Percentiles rank a stretch among this genome's conserved stretches.
Evolutionary conservation across 2,329 filamentous ascomycete genomes (phyloP).

Genomic region (Alternaria arborescens): DNA sequence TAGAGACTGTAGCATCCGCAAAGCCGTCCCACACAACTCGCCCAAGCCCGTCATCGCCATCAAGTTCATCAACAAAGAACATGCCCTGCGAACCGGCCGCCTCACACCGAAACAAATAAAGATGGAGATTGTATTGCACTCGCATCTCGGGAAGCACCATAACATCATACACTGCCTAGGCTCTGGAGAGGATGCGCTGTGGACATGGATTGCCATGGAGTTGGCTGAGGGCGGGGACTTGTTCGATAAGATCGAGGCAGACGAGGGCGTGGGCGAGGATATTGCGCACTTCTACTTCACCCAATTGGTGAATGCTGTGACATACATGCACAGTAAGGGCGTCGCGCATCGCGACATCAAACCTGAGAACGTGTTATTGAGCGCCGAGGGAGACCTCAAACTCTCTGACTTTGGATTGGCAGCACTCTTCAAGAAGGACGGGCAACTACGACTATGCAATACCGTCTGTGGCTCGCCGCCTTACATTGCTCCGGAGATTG

Average conservation of each 20-base stretch:
- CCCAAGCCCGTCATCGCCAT: constrained; percentile 87
- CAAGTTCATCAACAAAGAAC: constrained; percentile 98
- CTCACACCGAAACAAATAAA: constrained; percentile 88
- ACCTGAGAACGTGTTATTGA: constrained; percentile 94
- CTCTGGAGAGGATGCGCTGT: constrained; percentile 82
- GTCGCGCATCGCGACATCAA: constrained; percentile 81
- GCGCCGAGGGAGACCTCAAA: constrained; percentile 84
- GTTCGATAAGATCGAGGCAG: constrained; percentile 99
- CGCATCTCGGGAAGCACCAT: constrained; percentile 84
- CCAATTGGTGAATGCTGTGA: constrained; percentile 87
- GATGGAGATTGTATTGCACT: constrained; percentile 91
- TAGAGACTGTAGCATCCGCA: constrained; percentile 70
- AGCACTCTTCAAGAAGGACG: constrained; percentile 90
- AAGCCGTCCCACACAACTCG: constrained; percentile 78
- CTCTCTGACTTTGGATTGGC: constrained; percentile 97
- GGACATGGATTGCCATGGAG: constrained; percentile 99
- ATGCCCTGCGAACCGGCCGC: constrained; percentile 87
- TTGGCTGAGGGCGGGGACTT: constrained; percentile 93
- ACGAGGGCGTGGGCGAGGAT: constrained; percentile 91
- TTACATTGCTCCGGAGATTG: constrained; percentile 95
- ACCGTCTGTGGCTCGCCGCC: constrained; percentile 96
- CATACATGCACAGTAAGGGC: constrained; percentile 95
- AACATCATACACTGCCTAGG: constrained; percentile 95
- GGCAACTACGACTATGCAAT: constrained; percentile 79
- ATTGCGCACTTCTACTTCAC: constrained; percentile 97